These are phyloP conservation scores for Hypoxylon perforatum DNA, from an alignment of 495 filamentous ascomycete species.

Conservation along the genomic window DNA sequence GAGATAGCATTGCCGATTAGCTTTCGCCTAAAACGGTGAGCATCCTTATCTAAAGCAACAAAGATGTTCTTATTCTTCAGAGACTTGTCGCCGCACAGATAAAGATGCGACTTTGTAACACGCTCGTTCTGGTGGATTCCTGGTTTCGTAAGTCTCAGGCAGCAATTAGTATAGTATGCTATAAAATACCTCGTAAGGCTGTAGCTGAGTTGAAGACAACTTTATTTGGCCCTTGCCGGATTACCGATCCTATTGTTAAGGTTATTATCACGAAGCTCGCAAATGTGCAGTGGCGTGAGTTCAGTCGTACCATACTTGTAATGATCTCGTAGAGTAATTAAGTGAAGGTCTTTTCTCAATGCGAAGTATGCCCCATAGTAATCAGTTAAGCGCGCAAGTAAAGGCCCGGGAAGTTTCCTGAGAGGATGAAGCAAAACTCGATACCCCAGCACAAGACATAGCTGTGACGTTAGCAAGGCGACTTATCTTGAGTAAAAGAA, in stretches of 20 bases:
- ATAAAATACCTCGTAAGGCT: constrained; percentile 30
- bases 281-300: too few species aligned
- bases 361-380: too few species aligned
- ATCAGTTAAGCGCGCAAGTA: too few species aligned
- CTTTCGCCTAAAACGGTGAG: constrained; percentile 24
- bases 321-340: too few species aligned
- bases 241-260: constrained; percentile 25
- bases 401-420: too few species aligned
- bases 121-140: constrained; percentile 18
- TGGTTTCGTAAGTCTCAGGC: background rate
- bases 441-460: too few species aligned
- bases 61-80: constrained; percentile 7
- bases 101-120: constrained; percentile 14
- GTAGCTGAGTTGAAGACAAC: constrained; percentile 35
- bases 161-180: background rate
- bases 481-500: too few species aligned
- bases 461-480: too few species aligned
- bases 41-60: constrained; percentile 11
- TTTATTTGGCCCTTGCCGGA: constrained; percentile 36
- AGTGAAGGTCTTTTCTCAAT: too few species aligned
- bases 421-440: too few species aligned
- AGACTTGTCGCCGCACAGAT: background rate
- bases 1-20: constrained; percentile 18
- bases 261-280: too few species aligned
- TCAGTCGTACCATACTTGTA: too few species aligned